A percentile compares a stretch with the other conserved stretches of the same genome.
phyloP scores from a whole-genome alignment of 768 basidiomycete species.

The Tremella mesenterica region DNA sequence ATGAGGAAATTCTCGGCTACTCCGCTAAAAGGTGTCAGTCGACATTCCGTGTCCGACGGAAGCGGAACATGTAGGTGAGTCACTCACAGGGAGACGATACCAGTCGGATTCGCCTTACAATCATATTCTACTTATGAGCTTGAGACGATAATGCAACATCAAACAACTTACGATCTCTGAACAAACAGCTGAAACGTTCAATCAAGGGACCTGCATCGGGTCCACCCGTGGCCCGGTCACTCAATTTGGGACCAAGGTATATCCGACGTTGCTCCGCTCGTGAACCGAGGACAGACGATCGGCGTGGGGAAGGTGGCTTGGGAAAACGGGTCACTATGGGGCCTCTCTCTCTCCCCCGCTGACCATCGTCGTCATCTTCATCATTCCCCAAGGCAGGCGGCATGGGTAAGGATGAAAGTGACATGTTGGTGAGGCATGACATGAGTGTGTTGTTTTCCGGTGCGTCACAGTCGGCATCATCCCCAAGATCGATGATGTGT shows the following conservation, averaged over 20 bases:
- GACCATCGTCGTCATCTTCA: neutral
- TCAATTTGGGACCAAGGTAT: slow-evolving; percentile 32
- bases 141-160: neutral
- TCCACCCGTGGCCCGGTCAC: slow-evolving; percentile 34
- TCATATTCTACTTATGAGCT: slow-evolving; percentile 19
- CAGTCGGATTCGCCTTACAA: slow-evolving; percentile 33
- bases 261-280: slow-evolving; percentile 29
- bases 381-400: neutral
- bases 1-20: slow-evolving; percentile 42
- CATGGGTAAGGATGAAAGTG: slow-evolving; percentile 3
- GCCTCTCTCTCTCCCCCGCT: slow-evolving; percentile 3
- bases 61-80: neutral
- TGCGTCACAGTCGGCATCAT: slow-evolving; percentile 6
- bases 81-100: slow-evolving; percentile 35
- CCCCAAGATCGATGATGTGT: neutral
- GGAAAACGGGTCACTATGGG: slow-evolving; percentile 23
- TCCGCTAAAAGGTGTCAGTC: slow-evolving; percentile 15
- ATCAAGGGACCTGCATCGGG: slow-evolving; percentile 39
- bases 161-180: slow-evolving; percentile 31
- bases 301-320: slow-evolving; percentile 13
- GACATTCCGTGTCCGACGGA: too few relatives aligned
- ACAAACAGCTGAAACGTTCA: slow-evolving; percentile 38
- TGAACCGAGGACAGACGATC: slow-evolving; percentile 16
- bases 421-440: slow-evolving; percentile 17
- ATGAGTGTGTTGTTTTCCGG: slow-evolving; percentile 22